Evolutionary conservation across 805 yeast genomes (phyloP), one percentile per base, ranked within the genome.

Genomic region (Metschnikowia corniflorae): DNA sequence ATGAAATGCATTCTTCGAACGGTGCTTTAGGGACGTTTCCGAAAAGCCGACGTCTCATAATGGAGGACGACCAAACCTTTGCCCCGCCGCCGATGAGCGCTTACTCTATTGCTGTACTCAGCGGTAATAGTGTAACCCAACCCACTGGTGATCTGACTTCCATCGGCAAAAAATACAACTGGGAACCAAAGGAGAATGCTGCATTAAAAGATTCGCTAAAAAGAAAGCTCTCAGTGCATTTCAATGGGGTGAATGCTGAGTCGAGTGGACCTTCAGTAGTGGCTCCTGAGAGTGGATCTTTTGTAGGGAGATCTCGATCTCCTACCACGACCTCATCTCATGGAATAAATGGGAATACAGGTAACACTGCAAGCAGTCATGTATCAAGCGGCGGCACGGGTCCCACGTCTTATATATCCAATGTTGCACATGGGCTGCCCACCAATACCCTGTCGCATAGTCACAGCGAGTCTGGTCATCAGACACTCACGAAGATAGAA

Each of bases 1-100:
- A 40, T 36, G 44, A 34, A 31, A 43, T 43, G 47, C 37, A 40
- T n/a, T 29, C 35, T 24, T 33, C 32, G 36, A 20, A 14, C 27
- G 42, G 45, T 33, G 39, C 19, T 37, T 17, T 36, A 15, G 16
- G 21, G 26, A 18, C 27, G 22, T 20, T 18, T 10, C 28, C 20
- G 12, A 31, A 17, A 10, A 12, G 17, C 30, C 33, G 35, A 12
- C 35, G 19, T 12, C 18, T 17, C n/a, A 5, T 31, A 21, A 43
- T 33, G 24, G 71, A 71, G 19, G 77, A 71, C 29, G 81, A 76
- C 42, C 70, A 65, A 42, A 71, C 74, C 26, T 73, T 73, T 49
- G 63, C 71, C 29, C 82, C 82, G 1, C 84, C 84, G 2, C 77
- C 75, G 10, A 61, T 78, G 41, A 77, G 82, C 50, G 68, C 77